Conservation (phyloP, 2,329 filamentous ascomycete species). For the Alternaria sp. region DNA sequence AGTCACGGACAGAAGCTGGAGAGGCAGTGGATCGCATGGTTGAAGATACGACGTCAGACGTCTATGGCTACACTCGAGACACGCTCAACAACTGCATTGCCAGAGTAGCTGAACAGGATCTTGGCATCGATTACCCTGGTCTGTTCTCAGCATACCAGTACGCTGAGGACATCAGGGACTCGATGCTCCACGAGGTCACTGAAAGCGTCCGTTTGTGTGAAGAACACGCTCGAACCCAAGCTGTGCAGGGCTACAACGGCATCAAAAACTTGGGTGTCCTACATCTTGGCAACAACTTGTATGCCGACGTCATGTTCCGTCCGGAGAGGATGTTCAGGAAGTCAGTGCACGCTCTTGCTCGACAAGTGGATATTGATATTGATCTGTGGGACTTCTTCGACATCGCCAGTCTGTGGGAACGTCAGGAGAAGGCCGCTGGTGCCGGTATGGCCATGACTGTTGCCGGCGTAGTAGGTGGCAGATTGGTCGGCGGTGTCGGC, state of each 20-base stretch:
- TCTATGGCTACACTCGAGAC: slow-evolving; percentile 84
- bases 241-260: slow-evolving; percentile 80
- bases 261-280: slow-evolving; percentile 90
- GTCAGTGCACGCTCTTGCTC: slow-evolving; percentile 80
- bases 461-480: slow-evolving; percentile 82
- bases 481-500: slow-evolving; percentile 81
- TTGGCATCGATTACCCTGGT: slow-evolving; percentile 87
- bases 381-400: slow-evolving; percentile 96
- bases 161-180: slow-evolving; percentile 89
- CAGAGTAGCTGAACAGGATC: slow-evolving; percentile 77
- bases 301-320: slow-evolving; percentile 82
- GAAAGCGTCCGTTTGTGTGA: slow-evolving; percentile 82
- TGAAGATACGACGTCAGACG: slow-evolving; percentile 83
- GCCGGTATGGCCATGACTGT: slow-evolving; percentile 95
- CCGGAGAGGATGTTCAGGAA: slow-evolving; percentile 94
- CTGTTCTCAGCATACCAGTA: slow-evolving; percentile 87
- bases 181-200: slow-evolving; percentile 89
- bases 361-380: slow-evolving; percentile 86
- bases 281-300: slow-evolving; percentile 86
- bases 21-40: slow-evolving; percentile 84
- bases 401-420: slow-evolving; percentile 79
- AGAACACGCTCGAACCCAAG: slow-evolving; percentile 80
- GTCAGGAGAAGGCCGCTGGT: slow-evolving; percentile 93
- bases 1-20: slow-evolving; percentile 79
- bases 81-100: slow-evolving; percentile 79